A percentile compares a stretch with the other conserved stretches of the same genome.
Evolutionary conservation across 441 rosid species (phyloP).

Genomic region (Melastoma candidum): DNA sequence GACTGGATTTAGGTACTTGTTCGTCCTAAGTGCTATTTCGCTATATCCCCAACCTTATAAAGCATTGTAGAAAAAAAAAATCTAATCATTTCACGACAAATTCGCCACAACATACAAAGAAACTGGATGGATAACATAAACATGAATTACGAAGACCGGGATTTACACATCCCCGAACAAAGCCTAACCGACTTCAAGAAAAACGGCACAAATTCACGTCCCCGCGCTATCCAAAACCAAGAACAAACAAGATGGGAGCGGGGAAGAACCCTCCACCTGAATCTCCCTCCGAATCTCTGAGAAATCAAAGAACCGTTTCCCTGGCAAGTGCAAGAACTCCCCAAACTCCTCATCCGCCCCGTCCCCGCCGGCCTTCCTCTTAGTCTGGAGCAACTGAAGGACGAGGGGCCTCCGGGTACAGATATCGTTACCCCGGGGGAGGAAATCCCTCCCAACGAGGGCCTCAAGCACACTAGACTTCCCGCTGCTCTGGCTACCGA

Average conservation of each 20-base stretch:
- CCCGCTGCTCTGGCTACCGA: slow-evolving; percentile 76
- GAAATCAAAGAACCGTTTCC: slow-evolving; percentile 63
- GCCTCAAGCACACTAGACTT: slow-evolving; percentile 77
- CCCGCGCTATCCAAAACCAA: background rate
- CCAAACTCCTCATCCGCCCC: slow-evolving; percentile 67
- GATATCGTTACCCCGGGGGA: slow-evolving; percentile 62
- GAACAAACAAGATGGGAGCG: background rate
- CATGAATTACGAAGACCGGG: no score
- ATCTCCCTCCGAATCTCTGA: slow-evolving; percentile 73
- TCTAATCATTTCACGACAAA: no score
- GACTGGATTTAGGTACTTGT: no score
- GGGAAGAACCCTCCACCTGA: slow-evolving; percentile 28
- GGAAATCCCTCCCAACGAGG: slow-evolving; percentile 68
- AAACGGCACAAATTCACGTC: background rate
- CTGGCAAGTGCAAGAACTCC: slow-evolving; percentile 69
- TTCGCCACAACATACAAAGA: no score
- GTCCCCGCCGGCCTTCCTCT: slow-evolving; percentile 40
- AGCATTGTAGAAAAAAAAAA: no score
- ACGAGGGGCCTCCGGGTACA: slow-evolving; percentile 81
- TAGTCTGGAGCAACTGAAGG: slow-evolving; percentile 68
- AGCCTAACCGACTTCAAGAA: no score
- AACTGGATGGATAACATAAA: no score
- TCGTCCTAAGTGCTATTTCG: no score
- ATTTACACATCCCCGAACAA: no score
- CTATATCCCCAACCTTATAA: no score